phyloP scores from a whole-genome alignment of 208 protist species.

The Leishmania arabica region DNA sequence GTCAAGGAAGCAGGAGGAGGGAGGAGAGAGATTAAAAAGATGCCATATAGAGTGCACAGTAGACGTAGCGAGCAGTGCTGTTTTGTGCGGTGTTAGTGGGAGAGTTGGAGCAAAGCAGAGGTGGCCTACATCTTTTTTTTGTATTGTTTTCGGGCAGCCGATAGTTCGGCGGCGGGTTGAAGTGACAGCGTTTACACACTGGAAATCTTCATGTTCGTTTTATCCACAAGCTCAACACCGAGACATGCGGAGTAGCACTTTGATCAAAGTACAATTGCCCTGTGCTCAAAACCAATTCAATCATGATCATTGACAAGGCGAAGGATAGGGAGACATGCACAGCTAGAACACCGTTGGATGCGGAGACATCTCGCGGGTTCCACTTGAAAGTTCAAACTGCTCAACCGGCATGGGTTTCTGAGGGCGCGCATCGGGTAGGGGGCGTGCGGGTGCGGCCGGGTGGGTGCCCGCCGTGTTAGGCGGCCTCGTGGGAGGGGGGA shows the following conservation, averaged over 20 bases:
- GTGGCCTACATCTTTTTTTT: neutral
- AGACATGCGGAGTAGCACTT: neutral
- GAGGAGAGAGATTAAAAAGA: neutral
- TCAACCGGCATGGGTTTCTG: neutral
- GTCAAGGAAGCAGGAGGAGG: neutral
- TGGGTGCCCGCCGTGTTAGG: neutral
- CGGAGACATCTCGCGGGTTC: neutral
- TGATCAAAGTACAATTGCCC: neutral
- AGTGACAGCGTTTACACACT: neutral
- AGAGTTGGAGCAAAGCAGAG: neutral
- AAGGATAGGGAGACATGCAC: neutral
- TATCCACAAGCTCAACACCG: too few relatives aligned
- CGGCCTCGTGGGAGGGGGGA: too few relatives aligned
- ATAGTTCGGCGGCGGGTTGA: neutral
- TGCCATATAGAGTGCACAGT: neutral
- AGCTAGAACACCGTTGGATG: neutral
- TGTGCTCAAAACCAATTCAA: neutral
- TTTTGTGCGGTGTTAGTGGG: neutral
- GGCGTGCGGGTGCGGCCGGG: neutral
- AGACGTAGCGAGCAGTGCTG: too few relatives aligned
- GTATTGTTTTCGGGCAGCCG: neutral
- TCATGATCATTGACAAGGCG: too few relatives aligned
- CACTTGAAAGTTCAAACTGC: neutral
- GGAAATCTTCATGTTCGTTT: neutral
- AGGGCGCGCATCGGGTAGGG: too few relatives aligned